Evolutionary conservation across 768 basidiomycete genomes (phyloP).

Genomic region (Roridomyces roridus): DNA sequence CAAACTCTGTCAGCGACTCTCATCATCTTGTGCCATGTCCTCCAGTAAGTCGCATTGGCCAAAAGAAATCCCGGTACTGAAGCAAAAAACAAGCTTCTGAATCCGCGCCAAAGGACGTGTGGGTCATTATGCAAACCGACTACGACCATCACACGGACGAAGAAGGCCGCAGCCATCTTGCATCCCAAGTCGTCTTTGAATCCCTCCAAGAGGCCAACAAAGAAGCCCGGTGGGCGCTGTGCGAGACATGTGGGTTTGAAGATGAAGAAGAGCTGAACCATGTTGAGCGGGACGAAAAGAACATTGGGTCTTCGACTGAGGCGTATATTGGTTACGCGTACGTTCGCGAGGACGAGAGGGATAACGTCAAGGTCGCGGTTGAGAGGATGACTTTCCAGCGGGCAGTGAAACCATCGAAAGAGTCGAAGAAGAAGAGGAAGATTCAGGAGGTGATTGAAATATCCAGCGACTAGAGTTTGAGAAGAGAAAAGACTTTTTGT

Average conservation of each 20-base stretch:
- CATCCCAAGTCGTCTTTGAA: neutral
- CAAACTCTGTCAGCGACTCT: too few species aligned
- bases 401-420: neutral
- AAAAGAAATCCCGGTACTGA: neutral
- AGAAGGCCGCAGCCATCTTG: neutral
- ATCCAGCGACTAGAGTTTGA: neutral
- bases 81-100: neutral
- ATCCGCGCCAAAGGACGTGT: neutral
- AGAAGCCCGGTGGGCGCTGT: neutral
- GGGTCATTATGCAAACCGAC: constrained; percentile 6
- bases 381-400: neutral
- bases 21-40: too few species aligned
- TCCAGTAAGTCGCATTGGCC: neutral
- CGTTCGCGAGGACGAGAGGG: neutral
- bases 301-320: neutral
- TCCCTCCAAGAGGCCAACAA: neutral
- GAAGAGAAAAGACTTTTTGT: too few species aligned
- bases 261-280: neutral
- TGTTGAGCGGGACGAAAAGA: neutral
- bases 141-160: constrained; percentile 8
- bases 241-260: neutral
- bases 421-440: neutral
- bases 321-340: neutral
- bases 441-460: constrained; percentile 4
- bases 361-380: constrained; percentile 1